These are phyloP conservation scores for Cenococcum geophilum DNA, from an alignment of 495 filamentous ascomycete species.

Conservation along the genomic window DNA sequence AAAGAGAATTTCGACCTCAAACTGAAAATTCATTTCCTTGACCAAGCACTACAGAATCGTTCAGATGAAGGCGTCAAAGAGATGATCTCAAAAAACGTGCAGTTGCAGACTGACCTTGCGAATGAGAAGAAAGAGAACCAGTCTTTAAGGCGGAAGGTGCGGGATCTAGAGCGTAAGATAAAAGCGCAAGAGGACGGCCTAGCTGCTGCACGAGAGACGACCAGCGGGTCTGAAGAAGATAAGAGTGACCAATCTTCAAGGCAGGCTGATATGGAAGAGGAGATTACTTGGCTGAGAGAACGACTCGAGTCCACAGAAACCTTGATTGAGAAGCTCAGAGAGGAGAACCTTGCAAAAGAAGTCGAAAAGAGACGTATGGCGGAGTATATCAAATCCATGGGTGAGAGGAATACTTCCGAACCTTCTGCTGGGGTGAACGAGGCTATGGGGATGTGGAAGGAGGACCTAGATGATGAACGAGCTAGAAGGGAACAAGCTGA, in stretches of 20 bases:
- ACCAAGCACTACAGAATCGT: conserved; percentile 83
- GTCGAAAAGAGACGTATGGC: conserved; percentile 75
- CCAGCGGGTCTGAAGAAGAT: conserved; percentile 44
- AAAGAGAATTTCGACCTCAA: conserved; percentile 98
- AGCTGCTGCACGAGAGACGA: conserved; percentile 45
- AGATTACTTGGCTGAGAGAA: conserved; percentile 76
- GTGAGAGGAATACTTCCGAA: conserved; percentile 56
- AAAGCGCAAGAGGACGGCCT: conserved; percentile 64
- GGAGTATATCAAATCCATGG: conserved; percentile 67
- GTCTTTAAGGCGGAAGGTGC: conserved; percentile 64
- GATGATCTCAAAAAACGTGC: conserved; percentile 94
- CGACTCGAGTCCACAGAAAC: conserved; percentile 73
- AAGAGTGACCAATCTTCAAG: conserved; percentile 55
- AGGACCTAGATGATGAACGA: conserved; percentile 90
- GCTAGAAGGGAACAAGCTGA: conserved; percentile 84
- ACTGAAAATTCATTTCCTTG: conserved; percentile 93
- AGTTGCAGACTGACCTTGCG: conserved; percentile 82
- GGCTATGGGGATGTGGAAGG: conserved; percentile 89
- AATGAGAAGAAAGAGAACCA: conserved; percentile 86
- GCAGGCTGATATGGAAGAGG: conserved; percentile 71
- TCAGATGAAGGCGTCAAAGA: conserved; percentile 96
- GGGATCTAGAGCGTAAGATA: conserved; percentile 78
- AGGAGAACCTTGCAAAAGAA: conserved; percentile 68
- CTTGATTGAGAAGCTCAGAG: conserved; percentile 72
- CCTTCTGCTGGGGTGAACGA: conserved; percentile 72